A percentile compares a stretch with the other conserved stretches of the same genome.
These are phyloP conservation scores for Raffaelea deltoideospora DNA, from an alignment of 2,329 filamentous ascomycete genomes.

Conservation along the genomic window DNA sequence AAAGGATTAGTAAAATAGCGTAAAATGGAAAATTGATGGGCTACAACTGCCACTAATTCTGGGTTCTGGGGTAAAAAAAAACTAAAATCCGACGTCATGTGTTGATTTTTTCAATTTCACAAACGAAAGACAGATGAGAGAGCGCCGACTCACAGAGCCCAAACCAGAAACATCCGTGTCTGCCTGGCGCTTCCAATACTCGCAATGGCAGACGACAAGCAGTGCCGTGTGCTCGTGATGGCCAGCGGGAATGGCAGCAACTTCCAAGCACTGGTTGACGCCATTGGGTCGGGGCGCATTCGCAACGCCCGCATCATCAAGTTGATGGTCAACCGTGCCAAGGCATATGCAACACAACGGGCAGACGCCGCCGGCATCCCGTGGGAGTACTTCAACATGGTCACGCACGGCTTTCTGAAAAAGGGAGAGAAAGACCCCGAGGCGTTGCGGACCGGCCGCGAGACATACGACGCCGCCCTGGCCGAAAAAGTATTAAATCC, in stretches of 20 bases:
- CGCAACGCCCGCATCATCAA: constrained; percentile 26
- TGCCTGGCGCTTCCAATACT: no score
- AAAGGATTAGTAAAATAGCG: no score
- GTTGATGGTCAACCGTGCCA: constrained; percentile 32
- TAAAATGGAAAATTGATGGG: no score
- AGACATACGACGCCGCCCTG: constrained; percentile 60
- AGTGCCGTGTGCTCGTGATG: constrained; percentile 47
- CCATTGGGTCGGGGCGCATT: constrained; percentile 23
- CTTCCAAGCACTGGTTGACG: constrained; percentile 56
- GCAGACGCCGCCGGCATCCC: constrained; percentile 44
- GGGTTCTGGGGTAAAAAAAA: no score
- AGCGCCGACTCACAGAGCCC: no score
- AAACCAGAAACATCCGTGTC: no score
- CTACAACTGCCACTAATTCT: no score
- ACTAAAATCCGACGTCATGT: no score
- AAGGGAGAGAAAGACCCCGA: constrained; percentile 44
- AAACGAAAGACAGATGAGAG: no score
- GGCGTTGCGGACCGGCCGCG: constrained; percentile 40
- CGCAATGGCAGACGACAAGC: constrained; percentile 2
- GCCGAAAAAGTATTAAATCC: constrained; percentile 51
- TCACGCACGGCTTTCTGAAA: constrained; percentile 50
- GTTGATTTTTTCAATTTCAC: no score
- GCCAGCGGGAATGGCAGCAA: constrained; percentile 65
- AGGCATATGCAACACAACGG: constrained; percentile 26
- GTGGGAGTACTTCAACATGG: constrained; percentile 67